These are phyloP conservation scores for Fagopyrum esculentum DNA, from an alignment of 148 eudicot genomes.

Conservation along the genomic window DNA sequence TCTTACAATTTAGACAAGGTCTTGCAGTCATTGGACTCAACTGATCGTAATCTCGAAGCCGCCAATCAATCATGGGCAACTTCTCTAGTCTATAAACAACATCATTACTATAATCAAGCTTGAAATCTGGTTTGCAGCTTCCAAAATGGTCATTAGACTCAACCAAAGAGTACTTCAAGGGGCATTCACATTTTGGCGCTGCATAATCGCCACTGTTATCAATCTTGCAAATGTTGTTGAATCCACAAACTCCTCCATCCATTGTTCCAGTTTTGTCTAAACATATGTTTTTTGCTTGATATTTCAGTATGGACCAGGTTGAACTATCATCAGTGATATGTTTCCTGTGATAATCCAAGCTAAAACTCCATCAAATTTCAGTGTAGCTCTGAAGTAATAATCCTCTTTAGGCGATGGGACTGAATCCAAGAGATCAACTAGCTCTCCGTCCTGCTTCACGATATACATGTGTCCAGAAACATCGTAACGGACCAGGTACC, in stretches of 20 bases:
- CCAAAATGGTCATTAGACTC: constrained; percentile 4
- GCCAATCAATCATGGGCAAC: constrained; percentile 20
- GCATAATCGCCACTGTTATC: background rate
- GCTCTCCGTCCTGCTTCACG: background rate
- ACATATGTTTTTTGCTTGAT: constrained; percentile 3
- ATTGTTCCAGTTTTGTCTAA: background rate
- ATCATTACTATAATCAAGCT: background rate
- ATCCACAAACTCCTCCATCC: constrained; percentile 15
- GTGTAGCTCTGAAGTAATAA: constrained; percentile 5
- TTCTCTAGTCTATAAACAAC: background rate
- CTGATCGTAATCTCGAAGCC: constrained; percentile 15
- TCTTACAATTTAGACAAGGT: constrained; percentile 14
- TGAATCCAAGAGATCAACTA: background rate
- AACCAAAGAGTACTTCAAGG: background rate
- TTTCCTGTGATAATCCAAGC: constrained; percentile 3
- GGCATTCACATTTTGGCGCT: constrained; percentile 12
- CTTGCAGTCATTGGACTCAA: constrained; percentile 17
- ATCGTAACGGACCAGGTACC: background rate
- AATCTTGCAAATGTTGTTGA: constrained; percentile 7
- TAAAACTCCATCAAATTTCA: constrained; percentile 11
- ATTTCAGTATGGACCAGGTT: background rate
- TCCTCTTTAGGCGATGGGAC: background rate
- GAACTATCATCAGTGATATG: background rate
- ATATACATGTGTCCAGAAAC: constrained; percentile 13
- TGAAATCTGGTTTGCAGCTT: constrained; percentile 13